Evolutionary conservation across 169 alveolate genomes (phyloP).

Genomic region (Cryptosporidium andersoni): DNA sequence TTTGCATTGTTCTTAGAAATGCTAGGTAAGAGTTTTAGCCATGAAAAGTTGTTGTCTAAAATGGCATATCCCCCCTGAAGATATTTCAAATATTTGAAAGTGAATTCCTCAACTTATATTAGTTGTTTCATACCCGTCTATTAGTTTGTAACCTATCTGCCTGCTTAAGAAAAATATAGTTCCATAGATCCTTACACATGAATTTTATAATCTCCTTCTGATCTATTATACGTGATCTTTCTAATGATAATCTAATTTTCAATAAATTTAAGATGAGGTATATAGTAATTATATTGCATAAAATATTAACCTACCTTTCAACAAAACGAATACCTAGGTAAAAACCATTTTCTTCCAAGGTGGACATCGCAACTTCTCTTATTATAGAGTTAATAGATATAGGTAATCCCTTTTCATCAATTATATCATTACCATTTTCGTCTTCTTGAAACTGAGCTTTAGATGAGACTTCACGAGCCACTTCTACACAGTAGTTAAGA

Average conservation of each 20-base stretch:
- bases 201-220: constrained; percentile 76
- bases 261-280: not conserved
- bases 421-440: not conserved
- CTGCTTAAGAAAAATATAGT: constrained; percentile 73
- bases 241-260: constrained; percentile 27
- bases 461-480: constrained; percentile 19
- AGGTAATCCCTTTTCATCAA: constrained; percentile 11
- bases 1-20: not conserved
- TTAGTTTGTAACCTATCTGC: constrained; percentile 79
- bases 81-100: not conserved
- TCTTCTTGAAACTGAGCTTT: constrained; percentile 19
- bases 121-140: constrained; percentile 22
- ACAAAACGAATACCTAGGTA: constrained; percentile 52
- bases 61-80: constrained; percentile 75
- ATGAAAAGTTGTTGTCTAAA: constrained; percentile 70
- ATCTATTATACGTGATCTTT: constrained; percentile 66
- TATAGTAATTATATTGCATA: not conserved
- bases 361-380: constrained; percentile 52
- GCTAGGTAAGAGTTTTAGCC: constrained; percentile 72
- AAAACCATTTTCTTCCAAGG: constrained; percentile 62
- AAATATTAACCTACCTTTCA: constrained; percentile 37
- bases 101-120: constrained; percentile 3
- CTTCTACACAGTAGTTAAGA: constrained; percentile 27
- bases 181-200: constrained; percentile 77
- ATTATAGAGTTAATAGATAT: constrained; percentile 26